Percentiles rank a stretch among this genome's conserved stretches.
Conservation (phyloP, 1,284 basidiomycete species). For the Rhodotorula mucilaginosa region DNA sequence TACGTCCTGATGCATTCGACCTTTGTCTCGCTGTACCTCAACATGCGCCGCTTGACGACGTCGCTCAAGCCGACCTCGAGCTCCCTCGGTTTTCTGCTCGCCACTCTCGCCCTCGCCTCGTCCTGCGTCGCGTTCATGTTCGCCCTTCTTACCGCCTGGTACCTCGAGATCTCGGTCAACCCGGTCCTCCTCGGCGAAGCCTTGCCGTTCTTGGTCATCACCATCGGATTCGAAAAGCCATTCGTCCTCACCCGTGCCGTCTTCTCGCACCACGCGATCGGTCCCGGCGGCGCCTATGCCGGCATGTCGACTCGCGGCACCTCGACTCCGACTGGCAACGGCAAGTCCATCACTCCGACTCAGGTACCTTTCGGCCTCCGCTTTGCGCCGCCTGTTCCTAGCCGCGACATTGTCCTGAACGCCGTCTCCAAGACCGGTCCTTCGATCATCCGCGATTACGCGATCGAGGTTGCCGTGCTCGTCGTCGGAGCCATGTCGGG, state of each 20-base stretch:
- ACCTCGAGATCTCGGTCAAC: slow-evolving; percentile 82
- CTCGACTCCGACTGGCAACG: slow-evolving; percentile 26
- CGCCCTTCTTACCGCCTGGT: slow-evolving; percentile 77
- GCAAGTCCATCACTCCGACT: slow-evolving; percentile 3
- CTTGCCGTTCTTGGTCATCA: slow-evolving; percentile 94
- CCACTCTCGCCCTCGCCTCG: slow-evolving; percentile 62
- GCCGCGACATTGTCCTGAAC: slow-evolving; percentile 77
- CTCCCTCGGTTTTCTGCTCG: slow-evolving; percentile 82
- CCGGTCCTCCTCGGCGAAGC: slow-evolving; percentile 91
- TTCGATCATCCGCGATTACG: slow-evolving; percentile 86
- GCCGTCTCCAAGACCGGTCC: slow-evolving; percentile 76
- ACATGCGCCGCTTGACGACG: slow-evolving; percentile 84
- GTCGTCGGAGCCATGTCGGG: slow-evolving; percentile 80
- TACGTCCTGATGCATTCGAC: slow-evolving; percentile 95
- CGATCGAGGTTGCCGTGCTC: slow-evolving; percentile 85
- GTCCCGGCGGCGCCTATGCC: slow-evolving; percentile 47
- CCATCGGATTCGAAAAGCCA: slow-evolving; percentile 96
- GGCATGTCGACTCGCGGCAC: slow-evolving; percentile 26
- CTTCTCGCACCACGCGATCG: slow-evolving; percentile 76
- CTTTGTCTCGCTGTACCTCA: slow-evolving; percentile 83
- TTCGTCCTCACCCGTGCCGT: slow-evolving; percentile 86
- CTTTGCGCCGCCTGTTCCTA: slow-evolving; percentile 60
- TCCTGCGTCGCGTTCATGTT: slow-evolving; percentile 85
- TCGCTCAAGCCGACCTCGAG: slow-evolving; percentile 81
- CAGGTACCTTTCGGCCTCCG: slow-evolving; percentile 47